Conservation (phyloP, 2,329 filamentous ascomycete genomes). For the Penicillium sp. region DNA sequence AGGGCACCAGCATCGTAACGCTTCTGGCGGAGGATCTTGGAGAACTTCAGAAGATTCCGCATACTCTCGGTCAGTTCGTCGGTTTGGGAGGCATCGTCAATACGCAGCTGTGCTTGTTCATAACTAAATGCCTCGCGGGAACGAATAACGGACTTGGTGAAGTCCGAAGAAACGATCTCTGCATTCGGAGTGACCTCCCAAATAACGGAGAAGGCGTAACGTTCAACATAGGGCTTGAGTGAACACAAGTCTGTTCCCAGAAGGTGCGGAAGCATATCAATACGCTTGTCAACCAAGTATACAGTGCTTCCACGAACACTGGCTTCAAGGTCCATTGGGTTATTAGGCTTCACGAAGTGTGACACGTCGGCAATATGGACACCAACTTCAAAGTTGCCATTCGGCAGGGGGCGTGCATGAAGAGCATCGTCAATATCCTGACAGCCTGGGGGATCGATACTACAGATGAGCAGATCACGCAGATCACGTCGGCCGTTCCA, state of each 20-base stretch:
- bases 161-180: slow-evolving; percentile 79
- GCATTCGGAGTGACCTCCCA: slow-evolving; percentile 89
- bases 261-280: slow-evolving; percentile 97
- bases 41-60: slow-evolving; percentile 80
- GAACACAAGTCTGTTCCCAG: slow-evolving; percentile 96
- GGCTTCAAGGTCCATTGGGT: slow-evolving; percentile 94
- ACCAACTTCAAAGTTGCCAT: slow-evolving; percentile 93
- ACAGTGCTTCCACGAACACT: slow-evolving; percentile 94
- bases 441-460: slow-evolving; percentile 93
- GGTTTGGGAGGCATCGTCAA: slow-evolving; percentile 83
- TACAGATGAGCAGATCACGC: slow-evolving; percentile 85
- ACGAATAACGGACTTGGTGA: slow-evolving; percentile 97
- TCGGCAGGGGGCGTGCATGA: slow-evolving; percentile 79
- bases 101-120: slow-evolving; percentile 89
- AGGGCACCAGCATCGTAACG: slow-evolving; percentile 94
- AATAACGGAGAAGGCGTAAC: slow-evolving; percentile 78
- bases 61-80: slow-evolving; percentile 91
- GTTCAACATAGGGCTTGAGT: slow-evolving; percentile 95
- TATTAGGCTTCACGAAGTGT: slow-evolving; percentile 95
- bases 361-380: slow-evolving; percentile 99
- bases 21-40: slow-evolving; percentile 90
- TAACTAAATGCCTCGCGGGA: slow-evolving; percentile 97
- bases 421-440: slow-evolving; percentile 98
- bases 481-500: slow-evolving; percentile 87
- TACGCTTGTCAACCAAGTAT: slow-evolving; percentile 97